Conservation (phyloP, 1,284 basidiomycete genomes). For the Abortiporus biennis region DNA sequence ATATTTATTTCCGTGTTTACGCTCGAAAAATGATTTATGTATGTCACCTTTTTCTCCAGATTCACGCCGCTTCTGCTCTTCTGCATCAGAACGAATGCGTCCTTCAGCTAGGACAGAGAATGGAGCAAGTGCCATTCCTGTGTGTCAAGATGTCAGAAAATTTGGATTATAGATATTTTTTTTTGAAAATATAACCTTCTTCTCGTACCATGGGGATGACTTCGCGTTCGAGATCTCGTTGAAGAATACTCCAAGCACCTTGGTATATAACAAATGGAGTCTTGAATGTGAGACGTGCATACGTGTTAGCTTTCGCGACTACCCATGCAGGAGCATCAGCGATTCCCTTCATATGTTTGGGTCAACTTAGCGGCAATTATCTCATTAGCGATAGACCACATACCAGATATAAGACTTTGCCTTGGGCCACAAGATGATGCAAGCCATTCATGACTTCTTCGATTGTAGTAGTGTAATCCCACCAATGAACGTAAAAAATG, state of each 20-base stretch:
- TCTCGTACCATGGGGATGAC: constrained; percentile 43
- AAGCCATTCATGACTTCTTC: constrained; percentile 37
- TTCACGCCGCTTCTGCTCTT: constrained; percentile 33
- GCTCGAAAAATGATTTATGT: neutral
- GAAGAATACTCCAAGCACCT: constrained; percentile 41
- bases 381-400: constrained; percentile 15
- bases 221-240: constrained; percentile 47
- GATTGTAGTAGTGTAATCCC: constrained; percentile 29
- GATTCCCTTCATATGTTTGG: constrained; percentile 19
- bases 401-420: constrained; percentile 35
- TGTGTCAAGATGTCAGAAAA: neutral
- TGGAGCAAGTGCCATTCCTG: constrained; percentile 31
- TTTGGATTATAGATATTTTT: neutral
- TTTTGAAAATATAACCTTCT: neutral
- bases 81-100: constrained; percentile 39
- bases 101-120: constrained; percentile 45
- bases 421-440: constrained; percentile 35
- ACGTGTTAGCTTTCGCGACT: constrained; percentile 43
- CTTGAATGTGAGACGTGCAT: constrained; percentile 40
- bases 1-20: neutral
- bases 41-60: constrained; percentile 32
- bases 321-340: constrained; percentile 49
- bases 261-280: constrained; percentile 34
- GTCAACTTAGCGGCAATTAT: too few relatives aligned
- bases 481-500: too few relatives aligned